These are phyloP conservation scores for Dentipellis fragilis DNA, from an alignment of 768 basidiomycete genomes.

Conservation along the genomic window DNA sequence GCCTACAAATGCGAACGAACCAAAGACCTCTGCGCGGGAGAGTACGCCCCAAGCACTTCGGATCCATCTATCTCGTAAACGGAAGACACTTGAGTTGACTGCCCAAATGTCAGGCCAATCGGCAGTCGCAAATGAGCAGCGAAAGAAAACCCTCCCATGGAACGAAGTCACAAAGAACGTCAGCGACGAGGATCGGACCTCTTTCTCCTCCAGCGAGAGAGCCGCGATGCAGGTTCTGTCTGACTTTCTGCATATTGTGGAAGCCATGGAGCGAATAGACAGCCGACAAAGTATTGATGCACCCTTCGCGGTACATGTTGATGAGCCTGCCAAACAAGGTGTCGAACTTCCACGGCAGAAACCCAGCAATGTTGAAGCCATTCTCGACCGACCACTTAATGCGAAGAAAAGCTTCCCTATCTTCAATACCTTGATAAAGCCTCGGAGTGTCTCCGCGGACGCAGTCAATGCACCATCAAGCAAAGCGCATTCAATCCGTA, in stretches of 20 bases:
- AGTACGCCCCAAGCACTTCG: not conserved
- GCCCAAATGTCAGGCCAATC: not conserved
- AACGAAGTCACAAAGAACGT: constrained; percentile 2
- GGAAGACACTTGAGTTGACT: constrained; percentile 9
- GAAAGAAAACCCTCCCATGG: constrained; percentile 13
- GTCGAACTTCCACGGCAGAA: not conserved
- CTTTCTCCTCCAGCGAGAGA: constrained; percentile 6
- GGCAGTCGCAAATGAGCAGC: not conserved
- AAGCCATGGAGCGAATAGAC: constrained; percentile 5
- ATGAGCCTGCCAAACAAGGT: not conserved
- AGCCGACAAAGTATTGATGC: no score
- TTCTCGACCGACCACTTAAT: not conserved
- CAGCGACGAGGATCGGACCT: constrained; percentile 8
- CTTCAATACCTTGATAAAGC: not conserved
- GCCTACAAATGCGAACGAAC: no score
- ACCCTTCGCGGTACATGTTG: no score
- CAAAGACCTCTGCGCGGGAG: not conserved
- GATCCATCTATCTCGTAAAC: constrained; percentile 12
- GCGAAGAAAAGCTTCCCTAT: not conserved
- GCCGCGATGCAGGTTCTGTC: constrained; percentile 7
- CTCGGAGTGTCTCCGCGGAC: no score
- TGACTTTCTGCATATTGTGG: constrained; percentile 10
- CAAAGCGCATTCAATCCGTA: not conserved
- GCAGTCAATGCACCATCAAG: no score
- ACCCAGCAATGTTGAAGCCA: not conserved